These are phyloP conservation scores for Diversispora eburnea DNA, from an alignment of 192 early-diverging fungal species.

Conservation along the genomic window DNA sequence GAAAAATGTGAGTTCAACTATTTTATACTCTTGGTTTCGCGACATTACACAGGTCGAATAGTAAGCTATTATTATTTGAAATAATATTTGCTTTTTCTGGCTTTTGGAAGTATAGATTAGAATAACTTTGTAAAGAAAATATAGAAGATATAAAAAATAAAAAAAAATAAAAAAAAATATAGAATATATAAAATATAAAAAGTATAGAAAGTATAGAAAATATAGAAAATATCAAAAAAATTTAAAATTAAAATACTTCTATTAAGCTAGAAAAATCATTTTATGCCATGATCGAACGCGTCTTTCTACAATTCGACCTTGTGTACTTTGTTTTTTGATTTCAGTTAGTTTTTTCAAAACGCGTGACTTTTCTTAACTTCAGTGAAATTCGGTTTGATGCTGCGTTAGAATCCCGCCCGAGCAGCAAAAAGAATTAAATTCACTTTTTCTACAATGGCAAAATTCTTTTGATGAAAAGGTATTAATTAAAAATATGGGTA, in stretches of 20 bases:
- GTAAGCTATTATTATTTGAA: not conserved
- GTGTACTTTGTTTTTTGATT: not conserved
- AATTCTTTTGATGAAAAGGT: conserved; percentile 21
- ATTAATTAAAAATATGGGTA: not conserved
- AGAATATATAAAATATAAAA: too few species aligned
- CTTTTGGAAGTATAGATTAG: not conserved
- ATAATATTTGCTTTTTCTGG: not conserved
- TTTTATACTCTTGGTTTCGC: not conserved
- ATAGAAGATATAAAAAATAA: not conserved
- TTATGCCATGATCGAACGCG: too few species aligned
- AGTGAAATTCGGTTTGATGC: conserved; percentile 2
- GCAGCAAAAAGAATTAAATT: conserved; percentile 19
- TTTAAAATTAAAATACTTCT: too few species aligned
- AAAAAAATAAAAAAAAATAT: too few species aligned
- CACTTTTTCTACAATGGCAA: conserved; percentile 26
- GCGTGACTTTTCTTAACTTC: conserved; percentile 9
- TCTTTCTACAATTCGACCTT: not conserved
- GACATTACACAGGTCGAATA: not conserved
- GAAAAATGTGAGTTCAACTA: conserved; percentile 10
- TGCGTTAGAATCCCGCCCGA: conserved; percentile 25
- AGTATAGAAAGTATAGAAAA: too few species aligned
- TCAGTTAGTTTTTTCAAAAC: conserved; percentile 5
- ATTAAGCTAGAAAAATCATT: too few species aligned
- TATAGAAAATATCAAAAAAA: too few species aligned
- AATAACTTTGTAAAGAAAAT: not conserved